Percentiles rank a stretch among this genome's conserved stretches.
Conservation (phyloP, 306 rosid species). For the Coriaria nepalensis region DNA sequence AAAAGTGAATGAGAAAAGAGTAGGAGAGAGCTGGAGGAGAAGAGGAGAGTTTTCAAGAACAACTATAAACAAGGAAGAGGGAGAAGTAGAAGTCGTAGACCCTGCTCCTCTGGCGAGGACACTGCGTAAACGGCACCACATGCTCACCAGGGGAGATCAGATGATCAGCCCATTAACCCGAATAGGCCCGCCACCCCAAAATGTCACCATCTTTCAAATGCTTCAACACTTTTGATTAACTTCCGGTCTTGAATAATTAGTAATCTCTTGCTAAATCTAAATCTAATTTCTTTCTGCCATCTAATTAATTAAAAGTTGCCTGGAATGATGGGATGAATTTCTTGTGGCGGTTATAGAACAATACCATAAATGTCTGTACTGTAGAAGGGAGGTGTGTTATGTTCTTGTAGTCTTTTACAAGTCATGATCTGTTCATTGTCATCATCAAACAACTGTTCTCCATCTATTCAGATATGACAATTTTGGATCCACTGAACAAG, state of each 20-base stretch:
- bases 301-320: too few relatives aligned
- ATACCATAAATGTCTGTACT: too few relatives aligned
- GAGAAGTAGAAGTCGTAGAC: constrained; percentile 20
- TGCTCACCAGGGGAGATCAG: constrained; percentile 50
- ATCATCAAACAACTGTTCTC: too few relatives aligned
- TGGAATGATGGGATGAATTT: too few relatives aligned
- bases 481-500: too few relatives aligned
- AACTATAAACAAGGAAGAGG: constrained; percentile 13
- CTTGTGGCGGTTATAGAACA: too few relatives aligned
- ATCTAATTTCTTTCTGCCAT: too few relatives aligned
- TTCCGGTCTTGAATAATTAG: constrained; percentile 34
- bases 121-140: constrained; percentile 82
- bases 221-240: constrained; percentile 62
- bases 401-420: too few relatives aligned
- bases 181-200: constrained; percentile 36
- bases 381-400: too few relatives aligned
- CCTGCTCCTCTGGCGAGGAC: constrained; percentile 38
- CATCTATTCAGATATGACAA: too few relatives aligned
- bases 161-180: constrained; percentile 44
- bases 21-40: constrained; percentile 47
- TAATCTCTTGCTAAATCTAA: too few relatives aligned
- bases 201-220: constrained; percentile 64
- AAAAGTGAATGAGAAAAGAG: constrained; percentile 41
- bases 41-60: constrained; percentile 36
- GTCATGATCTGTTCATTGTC: too few relatives aligned